phyloP scores from a whole-genome alignment of 1,284 basidiomycete genomes.

The Malassezia psittaci region DNA sequence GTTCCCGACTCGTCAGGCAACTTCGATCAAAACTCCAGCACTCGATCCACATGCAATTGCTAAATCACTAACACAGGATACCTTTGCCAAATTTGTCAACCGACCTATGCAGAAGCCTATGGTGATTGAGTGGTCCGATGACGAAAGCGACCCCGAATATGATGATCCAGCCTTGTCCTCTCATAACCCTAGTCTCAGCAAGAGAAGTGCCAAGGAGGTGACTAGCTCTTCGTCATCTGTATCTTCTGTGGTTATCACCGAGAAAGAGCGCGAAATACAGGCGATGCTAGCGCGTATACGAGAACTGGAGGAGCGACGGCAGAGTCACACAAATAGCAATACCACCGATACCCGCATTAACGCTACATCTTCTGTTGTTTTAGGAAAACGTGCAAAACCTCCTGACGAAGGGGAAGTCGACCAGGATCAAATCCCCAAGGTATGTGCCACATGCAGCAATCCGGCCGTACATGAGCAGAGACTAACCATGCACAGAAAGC shows the following conservation, averaged over 20 bases:
- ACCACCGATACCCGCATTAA: background rate
- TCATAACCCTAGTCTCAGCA: background rate
- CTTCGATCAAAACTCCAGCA: background rate
- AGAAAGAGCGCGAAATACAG: constrained; percentile 12
- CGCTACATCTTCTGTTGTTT: background rate
- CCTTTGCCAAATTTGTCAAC: constrained; percentile 2
- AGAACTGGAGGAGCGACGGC: constrained; percentile 1
- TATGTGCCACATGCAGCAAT: background rate
- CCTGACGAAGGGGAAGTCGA: background rate
- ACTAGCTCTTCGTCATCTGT: background rate
- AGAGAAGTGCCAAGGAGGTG: background rate
- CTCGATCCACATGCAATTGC: background rate
- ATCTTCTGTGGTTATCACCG: background rate
- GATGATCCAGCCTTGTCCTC: background rate
- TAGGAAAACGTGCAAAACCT: background rate
- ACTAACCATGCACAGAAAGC: too few species aligned
- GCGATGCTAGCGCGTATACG: constrained; percentile 6
- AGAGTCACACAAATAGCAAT: background rate
- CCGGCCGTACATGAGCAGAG: too few species aligned
- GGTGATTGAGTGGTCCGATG: constrained; percentile 13
- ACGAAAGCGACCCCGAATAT: constrained; percentile 5
- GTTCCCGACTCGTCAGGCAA: background rate
- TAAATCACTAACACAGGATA: background rate
- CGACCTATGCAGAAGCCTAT: background rate
- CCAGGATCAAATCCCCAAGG: background rate